Evolutionary conservation across 345 rosid genomes (phyloP), one percentile per base, ranked within the genome.

Genomic region (Hypericum perforatum): DNA sequence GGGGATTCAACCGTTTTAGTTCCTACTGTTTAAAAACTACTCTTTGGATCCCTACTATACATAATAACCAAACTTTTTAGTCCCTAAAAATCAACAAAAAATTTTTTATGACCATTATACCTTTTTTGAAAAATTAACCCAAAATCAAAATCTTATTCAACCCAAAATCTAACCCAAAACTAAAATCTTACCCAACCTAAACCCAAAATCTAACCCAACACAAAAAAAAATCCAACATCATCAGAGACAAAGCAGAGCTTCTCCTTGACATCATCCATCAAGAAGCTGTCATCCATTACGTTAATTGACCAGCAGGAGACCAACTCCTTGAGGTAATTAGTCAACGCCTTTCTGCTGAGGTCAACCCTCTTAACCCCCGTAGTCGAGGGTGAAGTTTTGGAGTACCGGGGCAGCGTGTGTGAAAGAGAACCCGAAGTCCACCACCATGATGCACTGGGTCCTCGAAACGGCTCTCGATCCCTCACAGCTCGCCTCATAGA

Each of bases 231-330:
- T n/a, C n/a, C 68, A 47, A 85, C 77, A 43, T 91, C 82, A 39
- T 81, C 86, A 5, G 98, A 85, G 48, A 91, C 98, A 51, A 85
- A 87, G 68, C 94, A 91, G 47, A 91, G 81, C 70, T 79, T 85
- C 85, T 91, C 98, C 53, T 91, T 87, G 3, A 84, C 98, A 81
- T 91, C 92, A 52, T 91, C 98, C 64, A 87, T 79, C 2, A 85
- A 44, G 63, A 87, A 85, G 53, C 82, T 82, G 60, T 91, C 88
- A 38, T 91, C 96, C 90, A 76, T 87, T 0, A 87, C 84, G 74
- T 85, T 87, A 6, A 91, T 58, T 1, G 89, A 57, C 10, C 96
- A 77, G 64, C 82, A 91, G 0, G 95, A 87, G 9, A 87, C 85
- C 60, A 91, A 50, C 61, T 87, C 98, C 66, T 91, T 91, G 72